Percentiles rank a stretch among this genome's conserved stretches.
Evolutionary conservation across 1,284 basidiomycete genomes (phyloP).

Genomic region (Tausonia pullulans): DNA sequence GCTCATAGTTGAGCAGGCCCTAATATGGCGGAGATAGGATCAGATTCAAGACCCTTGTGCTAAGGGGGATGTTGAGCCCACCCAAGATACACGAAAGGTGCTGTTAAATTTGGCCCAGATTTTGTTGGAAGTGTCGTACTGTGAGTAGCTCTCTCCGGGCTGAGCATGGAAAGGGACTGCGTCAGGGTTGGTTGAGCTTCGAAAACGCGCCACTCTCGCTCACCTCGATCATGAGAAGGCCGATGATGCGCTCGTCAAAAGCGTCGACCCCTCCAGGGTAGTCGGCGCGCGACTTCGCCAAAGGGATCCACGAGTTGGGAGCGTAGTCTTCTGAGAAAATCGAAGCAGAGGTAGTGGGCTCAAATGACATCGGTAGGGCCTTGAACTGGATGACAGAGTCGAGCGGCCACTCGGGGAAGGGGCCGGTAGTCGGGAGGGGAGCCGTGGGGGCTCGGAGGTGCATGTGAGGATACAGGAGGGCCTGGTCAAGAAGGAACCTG

Average conservation of each 20-base stretch:
- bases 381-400: background rate
- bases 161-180: too few species aligned
- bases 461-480: slow-evolving; percentile 6
- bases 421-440: background rate
- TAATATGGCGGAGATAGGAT: background rate
- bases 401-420: background rate
- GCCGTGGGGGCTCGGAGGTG: slow-evolving; percentile 1
- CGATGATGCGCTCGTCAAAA: background rate
- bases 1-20: slow-evolving; percentile 8
- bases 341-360: background rate
- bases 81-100: background rate
- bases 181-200: too few species aligned
- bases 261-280: background rate
- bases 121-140: slow-evolving; percentile 1
- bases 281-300: background rate
- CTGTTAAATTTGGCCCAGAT: slow-evolving; percentile 9
- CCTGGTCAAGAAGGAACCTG: background rate
- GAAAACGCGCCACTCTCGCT: too few species aligned
- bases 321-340: slow-evolving; percentile 1
- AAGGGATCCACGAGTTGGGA: background rate
- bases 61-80: too few species aligned
- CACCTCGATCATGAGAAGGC: background rate
- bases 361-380: background rate
- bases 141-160: background rate
- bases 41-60: too few species aligned